Percentiles rank a stretch among this genome's conserved stretches.
These are phyloP conservation scores for Neofusicoccum umdonicola DNA, from an alignment of 2,329 filamentous ascomycete species.

Conservation along the genomic window DNA sequence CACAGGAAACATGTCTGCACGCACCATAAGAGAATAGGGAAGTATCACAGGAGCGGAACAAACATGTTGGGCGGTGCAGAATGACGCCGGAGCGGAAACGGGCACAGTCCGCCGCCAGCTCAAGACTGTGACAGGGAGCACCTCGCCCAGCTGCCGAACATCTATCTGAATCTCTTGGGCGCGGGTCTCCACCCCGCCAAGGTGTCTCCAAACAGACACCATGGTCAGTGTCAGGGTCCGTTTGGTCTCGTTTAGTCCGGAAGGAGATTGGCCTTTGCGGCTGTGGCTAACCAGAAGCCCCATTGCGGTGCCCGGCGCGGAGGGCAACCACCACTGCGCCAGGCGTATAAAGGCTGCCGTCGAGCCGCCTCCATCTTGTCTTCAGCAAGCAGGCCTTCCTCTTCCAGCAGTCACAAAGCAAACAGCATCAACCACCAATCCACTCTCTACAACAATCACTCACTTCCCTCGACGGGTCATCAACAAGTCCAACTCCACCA, in stretches of 20 bases:
- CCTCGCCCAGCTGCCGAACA: background rate
- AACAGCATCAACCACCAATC: background rate
- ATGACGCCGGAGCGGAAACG: background rate
- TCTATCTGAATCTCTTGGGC: constrained; percentile 14
- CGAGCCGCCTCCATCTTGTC: background rate
- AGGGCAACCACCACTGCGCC: background rate
- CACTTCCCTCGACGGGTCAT: background rate
- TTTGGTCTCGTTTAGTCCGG: background rate
- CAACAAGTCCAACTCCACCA: background rate
- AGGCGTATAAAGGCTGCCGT: background rate
- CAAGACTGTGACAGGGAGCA: background rate
- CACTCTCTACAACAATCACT: background rate
- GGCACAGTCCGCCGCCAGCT: too few species aligned
- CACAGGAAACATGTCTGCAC: too few species aligned
- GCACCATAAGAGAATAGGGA: background rate
- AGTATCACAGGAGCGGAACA: background rate
- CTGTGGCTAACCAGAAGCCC: background rate
- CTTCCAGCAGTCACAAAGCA: background rate
- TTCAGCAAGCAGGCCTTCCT: constrained; percentile 11
- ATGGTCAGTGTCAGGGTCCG: background rate
- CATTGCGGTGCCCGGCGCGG: too few species aligned
- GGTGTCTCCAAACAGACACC: background rate
- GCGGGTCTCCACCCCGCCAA: constrained; percentile 1
- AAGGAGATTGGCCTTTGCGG: background rate
- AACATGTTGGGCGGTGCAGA: background rate